Percentiles rank a stretch among this genome's conserved stretches.
Evolutionary conservation across 73 alveolate genomes (phyloP).

Genomic region (Tetrahymena borealis): DNA sequence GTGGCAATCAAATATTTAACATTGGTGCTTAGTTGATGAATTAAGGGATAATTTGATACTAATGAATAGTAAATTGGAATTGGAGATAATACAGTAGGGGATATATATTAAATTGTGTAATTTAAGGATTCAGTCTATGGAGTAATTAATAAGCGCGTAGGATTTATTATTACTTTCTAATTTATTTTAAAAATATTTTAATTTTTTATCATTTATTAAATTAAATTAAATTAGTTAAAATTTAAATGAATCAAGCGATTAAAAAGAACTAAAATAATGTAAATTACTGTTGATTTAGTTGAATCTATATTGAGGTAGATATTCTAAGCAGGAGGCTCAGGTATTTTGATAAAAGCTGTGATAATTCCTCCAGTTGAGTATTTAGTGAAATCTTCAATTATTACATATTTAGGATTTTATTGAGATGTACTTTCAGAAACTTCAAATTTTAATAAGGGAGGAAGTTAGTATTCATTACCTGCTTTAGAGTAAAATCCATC

Average conservation of each 20-base stretch:
- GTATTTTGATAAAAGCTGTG: not conserved
- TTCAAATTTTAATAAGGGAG: not conserved
- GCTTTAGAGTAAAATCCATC: not conserved
- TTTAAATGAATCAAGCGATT: too few relatives aligned
- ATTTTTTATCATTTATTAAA: too few relatives aligned
- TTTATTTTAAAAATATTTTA: not conserved
- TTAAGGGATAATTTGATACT: not conserved
- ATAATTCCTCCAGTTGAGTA: not conserved
- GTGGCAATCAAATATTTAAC: not conserved
- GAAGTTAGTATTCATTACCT: not conserved
- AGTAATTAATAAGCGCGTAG: not conserved
- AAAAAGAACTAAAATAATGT: too few relatives aligned
- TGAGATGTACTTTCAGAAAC: not conserved
- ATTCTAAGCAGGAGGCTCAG: not conserved
- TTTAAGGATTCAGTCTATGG: not conserved
- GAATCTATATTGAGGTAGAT: not conserved
- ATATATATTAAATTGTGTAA: not conserved
- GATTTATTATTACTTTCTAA: not conserved
- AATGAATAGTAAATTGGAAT: not conserved
- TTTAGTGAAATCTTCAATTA: not conserved
- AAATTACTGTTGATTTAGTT: not conserved
- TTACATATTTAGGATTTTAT: not conserved
- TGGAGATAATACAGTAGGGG: not conserved
- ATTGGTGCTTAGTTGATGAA: not conserved
- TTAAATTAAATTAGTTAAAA: too few relatives aligned